phyloP scores from a whole-genome alignment of 345 rosid genomes.

The Eucalyptus decipiens region DNA sequence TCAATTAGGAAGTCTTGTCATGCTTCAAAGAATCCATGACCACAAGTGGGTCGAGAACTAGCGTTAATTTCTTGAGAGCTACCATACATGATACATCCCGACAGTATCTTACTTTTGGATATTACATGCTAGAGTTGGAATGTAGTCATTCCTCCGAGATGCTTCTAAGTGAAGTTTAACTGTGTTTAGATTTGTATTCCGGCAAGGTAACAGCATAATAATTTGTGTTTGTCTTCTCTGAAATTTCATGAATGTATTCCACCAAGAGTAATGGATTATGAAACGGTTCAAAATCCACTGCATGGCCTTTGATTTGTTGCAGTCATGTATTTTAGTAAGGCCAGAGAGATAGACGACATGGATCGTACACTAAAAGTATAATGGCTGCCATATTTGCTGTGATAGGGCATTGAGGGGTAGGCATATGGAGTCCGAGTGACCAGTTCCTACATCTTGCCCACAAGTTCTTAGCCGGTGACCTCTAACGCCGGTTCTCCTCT shows the following conservation, averaged over 20 bases:
- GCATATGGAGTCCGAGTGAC: not conserved
- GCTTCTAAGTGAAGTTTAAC: not conserved
- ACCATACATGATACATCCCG: not conserved
- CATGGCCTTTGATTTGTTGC: not conserved
- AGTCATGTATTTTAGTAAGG: not conserved
- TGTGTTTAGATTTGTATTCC: not conserved
- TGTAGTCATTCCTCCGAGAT: not conserved
- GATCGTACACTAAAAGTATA: not conserved
- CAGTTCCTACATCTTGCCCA: not conserved
- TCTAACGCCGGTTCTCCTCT: not conserved
- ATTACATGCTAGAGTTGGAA: not conserved
- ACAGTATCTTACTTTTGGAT: not conserved
- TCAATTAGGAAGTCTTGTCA: conserved; percentile 3
- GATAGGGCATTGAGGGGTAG: not conserved
- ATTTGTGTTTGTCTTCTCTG: not conserved
- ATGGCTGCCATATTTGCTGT: not conserved
- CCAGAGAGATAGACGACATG: not conserved
- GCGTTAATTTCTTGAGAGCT: not conserved
- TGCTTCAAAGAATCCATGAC: not conserved
- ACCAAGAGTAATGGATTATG: not conserved
- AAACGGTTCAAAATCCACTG: not conserved
- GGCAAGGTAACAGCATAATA: not conserved
- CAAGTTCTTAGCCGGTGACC: not conserved
- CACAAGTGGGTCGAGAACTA: not conserved
- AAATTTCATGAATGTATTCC: not conserved